A percentile compares a stretch with the other conserved stretches of the same genome.
phyloP scores from a whole-genome alignment of 2,329 filamentous ascomycete species.

The Aspergillus transmontanensis region DNA sequence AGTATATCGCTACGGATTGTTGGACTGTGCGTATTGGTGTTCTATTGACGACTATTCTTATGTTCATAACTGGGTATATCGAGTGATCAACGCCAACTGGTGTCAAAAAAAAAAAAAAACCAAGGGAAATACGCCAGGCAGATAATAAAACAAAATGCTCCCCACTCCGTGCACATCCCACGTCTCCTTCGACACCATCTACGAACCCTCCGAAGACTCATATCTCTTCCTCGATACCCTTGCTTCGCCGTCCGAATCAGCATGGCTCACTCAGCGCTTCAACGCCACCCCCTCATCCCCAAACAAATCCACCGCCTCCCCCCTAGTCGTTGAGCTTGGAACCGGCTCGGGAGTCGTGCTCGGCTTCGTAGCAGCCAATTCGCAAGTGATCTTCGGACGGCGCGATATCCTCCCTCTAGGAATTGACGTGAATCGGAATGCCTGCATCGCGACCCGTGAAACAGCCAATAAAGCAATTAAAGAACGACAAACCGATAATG shows the following conservation, averaged over 20 bases:
- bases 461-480: constrained; percentile 63
- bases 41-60: background rate
- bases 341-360: constrained; percentile 93
- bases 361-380: constrained; percentile 80
- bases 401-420: constrained; percentile 70
- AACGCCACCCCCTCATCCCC: constrained; percentile 13
- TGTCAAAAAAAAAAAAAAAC: background rate
- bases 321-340: constrained; percentile 81
- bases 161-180: constrained; percentile 93
- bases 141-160: constrained; percentile 59
- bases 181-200: constrained; percentile 83
- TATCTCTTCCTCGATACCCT: constrained; percentile 92
- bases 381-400: constrained; percentile 71
- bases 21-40: background rate
- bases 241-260: constrained; percentile 67
- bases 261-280: constrained; percentile 71
- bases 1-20: background rate
- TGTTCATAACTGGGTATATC: background rate
- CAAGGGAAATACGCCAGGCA: background rate
- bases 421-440: constrained; percentile 82
- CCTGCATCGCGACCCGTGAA: constrained; percentile 72
- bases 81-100: background rate
- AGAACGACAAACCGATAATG: constrained; percentile 26
- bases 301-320: constrained; percentile 26
- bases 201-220: constrained; percentile 95